Evolutionary conservation across 805 yeast species (phyloP).

Genomic region (Yamadazyma scolyti): DNA sequence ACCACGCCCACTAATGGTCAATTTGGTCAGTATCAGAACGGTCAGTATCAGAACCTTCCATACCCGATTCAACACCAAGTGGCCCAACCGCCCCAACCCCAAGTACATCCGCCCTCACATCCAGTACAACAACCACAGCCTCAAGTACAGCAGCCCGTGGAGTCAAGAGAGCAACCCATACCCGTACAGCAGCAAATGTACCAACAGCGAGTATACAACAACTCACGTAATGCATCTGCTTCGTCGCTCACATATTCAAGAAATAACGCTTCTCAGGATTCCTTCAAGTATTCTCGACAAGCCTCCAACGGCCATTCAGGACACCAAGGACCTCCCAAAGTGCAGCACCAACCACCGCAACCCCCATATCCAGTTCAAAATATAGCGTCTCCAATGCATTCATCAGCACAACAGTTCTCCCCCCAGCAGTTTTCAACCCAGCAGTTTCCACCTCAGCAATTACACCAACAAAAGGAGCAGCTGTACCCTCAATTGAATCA

Average conservation of each 20-base stretch:
- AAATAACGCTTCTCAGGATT: conserved; percentile 3
- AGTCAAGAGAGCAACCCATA: too few species aligned
- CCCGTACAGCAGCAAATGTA: too few species aligned
- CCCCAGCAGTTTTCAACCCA: too few species aligned
- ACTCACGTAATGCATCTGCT: too few species aligned
- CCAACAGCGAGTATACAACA: too few species aligned
- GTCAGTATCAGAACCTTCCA: not conserved
- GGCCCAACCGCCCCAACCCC: conserved; percentile 2
- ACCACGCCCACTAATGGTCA: too few species aligned
- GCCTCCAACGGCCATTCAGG: conserved; percentile 6
- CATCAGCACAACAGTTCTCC: too few species aligned
- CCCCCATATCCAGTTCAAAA: not conserved
- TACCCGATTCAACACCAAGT: not conserved
- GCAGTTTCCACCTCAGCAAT: too few species aligned
- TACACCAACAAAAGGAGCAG: too few species aligned
- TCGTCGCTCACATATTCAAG: too few species aligned
- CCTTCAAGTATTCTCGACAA: conserved; percentile 1
- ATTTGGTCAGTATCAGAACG: too few species aligned
- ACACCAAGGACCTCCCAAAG: conserved; percentile 16
- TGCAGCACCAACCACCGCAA: conserved; percentile 3
- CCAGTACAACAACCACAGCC: conserved; percentile 9
- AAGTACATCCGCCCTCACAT: conserved; percentile 6
- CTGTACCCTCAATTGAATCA: too few species aligned
- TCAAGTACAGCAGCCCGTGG: not conserved
- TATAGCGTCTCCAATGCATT: not conserved